Percentiles rank a stretch among this genome's conserved stretches.
Conservation (phyloP, 768 basidiomycete species). For the Boletus tomentosulus region DNA sequence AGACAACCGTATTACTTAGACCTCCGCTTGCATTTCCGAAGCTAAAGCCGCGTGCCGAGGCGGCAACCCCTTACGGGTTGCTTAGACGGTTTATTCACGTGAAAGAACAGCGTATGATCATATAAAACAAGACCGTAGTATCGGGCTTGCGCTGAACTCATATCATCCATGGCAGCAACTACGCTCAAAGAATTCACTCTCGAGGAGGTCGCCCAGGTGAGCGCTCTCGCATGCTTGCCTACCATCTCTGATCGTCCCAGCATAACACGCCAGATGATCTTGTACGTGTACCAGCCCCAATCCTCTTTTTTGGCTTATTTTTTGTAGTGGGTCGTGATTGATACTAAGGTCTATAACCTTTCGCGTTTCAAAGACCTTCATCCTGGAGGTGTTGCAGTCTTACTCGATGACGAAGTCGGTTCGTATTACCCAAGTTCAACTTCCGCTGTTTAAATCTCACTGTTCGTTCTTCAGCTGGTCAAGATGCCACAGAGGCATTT, state of each 20-base stretch:
- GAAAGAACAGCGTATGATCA: constrained; percentile 5
- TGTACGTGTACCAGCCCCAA: constrained; percentile 33
- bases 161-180: constrained; percentile 22
- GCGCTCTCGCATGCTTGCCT: constrained; percentile 4
- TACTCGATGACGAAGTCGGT: constrained; percentile 79
- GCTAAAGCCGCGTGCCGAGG: background rate
- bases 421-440: constrained; percentile 19
- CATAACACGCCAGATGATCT: constrained; percentile 79
- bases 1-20: background rate
- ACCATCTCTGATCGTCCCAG: constrained; percentile 28
- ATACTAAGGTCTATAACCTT: constrained; percentile 80
- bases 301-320: background rate
- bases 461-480: constrained; percentile 50
- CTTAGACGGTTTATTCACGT: constrained; percentile 6
- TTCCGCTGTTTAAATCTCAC: background rate
- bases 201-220: constrained; percentile 57
- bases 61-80: background rate
- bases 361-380: constrained; percentile 77
- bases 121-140: constrained; percentile 1
- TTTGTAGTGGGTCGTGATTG: constrained; percentile 74
- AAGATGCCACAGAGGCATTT: constrained; percentile 86
- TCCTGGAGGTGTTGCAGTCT: constrained; percentile 75
- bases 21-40: background rate
- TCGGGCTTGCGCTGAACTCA: background rate
- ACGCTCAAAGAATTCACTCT: constrained; percentile 44